Conservation (phyloP, 2,329 filamentous ascomycete genomes). For the Nigrospora sphaerica region DNA sequence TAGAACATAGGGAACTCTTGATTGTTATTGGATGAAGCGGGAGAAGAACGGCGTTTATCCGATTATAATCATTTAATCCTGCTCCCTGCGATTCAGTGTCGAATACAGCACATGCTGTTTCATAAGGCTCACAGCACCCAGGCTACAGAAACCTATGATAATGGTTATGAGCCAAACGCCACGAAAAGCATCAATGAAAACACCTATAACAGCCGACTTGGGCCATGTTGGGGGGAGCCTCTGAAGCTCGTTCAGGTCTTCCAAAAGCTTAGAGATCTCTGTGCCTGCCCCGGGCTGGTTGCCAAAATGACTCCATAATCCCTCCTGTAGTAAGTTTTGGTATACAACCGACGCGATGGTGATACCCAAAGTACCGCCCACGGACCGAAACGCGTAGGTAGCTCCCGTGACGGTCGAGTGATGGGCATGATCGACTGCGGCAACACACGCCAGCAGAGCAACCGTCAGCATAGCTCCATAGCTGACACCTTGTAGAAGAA, state of each 20-base stretch:
- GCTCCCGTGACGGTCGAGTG: constrained; percentile 84
- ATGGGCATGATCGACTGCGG: constrained; percentile 72
- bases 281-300: constrained; percentile 55
- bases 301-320: constrained; percentile 65
- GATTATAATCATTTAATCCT: no score
- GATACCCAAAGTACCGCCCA: constrained; percentile 63
- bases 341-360: constrained; percentile 73
- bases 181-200: constrained; percentile 70
- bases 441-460: constrained; percentile 74
- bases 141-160: constrained; percentile 52
- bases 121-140: constrained; percentile 60
- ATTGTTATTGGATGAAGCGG: no score
- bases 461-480: constrained; percentile 78
- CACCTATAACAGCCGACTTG: constrained; percentile 58
- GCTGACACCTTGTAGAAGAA: constrained; percentile 61
- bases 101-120: constrained; percentile 72
- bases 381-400: constrained; percentile 71
- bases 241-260: constrained; percentile 64
- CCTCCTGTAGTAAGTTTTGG: constrained; percentile 67
- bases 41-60: no score
- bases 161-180: constrained; percentile 69
- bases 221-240: constrained; percentile 62
- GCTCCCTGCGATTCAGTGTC: constrained; percentile 48
- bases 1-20: no score
- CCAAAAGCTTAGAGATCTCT: constrained; percentile 62